Percentiles rank a stretch among this genome's conserved stretches.
phyloP scores from a whole-genome alignment of 108 stramenopile genomes.

The Cyclotella baltica region DNA sequence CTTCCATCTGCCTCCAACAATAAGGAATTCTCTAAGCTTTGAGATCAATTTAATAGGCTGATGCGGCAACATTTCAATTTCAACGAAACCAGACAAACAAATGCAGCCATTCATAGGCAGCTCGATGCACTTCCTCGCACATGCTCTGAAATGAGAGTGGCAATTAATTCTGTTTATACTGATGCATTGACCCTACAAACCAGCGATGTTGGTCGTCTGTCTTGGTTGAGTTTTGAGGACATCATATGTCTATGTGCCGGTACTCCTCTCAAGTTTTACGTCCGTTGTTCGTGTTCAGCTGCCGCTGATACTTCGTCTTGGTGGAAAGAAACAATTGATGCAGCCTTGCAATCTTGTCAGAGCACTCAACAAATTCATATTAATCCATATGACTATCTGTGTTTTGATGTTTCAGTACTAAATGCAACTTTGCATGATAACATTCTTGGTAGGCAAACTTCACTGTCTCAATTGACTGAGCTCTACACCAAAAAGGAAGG shows the following conservation, averaged over 20 bases:
- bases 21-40: too few relatives aligned
- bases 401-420: background rate
- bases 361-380: background rate
- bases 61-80: too few relatives aligned
- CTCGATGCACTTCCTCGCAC: background rate
- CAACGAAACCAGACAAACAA: too few relatives aligned
- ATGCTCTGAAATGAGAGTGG: background rate
- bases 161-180: too few relatives aligned
- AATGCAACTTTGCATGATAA: background rate
- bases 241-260: background rate
- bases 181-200: too few relatives aligned
- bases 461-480: background rate
- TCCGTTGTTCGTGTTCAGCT: too few relatives aligned
- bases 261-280: background rate
- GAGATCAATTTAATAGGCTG: too few relatives aligned
- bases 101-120: too few relatives aligned
- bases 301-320: background rate
- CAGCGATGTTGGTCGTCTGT: background rate
- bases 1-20: too few relatives aligned
- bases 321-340: background rate
- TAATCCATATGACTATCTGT: background rate
- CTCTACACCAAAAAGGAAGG: background rate
- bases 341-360: background rate
- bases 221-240: background rate
- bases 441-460: background rate